Percentiles rank a stretch among this genome's conserved stretches.
Evolutionary conservation across 2,329 filamentous ascomycete species (phyloP).

Genomic region (Epichloe sp.): DNA sequence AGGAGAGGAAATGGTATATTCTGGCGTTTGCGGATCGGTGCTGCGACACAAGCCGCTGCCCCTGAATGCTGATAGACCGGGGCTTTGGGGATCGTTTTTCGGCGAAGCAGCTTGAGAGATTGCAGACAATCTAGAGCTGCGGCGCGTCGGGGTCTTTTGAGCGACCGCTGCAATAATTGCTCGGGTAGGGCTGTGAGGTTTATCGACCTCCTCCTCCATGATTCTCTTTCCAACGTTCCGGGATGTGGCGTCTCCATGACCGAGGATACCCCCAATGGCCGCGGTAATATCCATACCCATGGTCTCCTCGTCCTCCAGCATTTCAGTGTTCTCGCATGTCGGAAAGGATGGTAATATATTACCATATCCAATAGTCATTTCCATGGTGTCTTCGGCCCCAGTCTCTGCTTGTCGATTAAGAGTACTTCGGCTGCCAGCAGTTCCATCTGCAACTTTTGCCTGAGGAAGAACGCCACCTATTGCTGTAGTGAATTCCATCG

Average conservation of each 20-base stretch:
- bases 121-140: conserved; percentile 6
- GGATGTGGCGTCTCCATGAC: conserved; percentile 16
- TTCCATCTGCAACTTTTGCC: conserved; percentile 14
- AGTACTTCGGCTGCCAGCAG: conserved; percentile 9
- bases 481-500: conserved; percentile 64
- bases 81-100: conserved; percentile 31
- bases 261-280: conserved; percentile 49
- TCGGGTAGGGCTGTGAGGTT: conserved; percentile 31
- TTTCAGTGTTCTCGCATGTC: conserved; percentile 19
- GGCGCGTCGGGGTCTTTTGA: conserved; percentile 10
- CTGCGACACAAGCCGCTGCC: conserved; percentile 37
- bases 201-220: conserved; percentile 45
- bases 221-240: conserved; percentile 35
- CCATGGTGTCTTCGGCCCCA: conserved; percentile 22
- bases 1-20: conserved; percentile 6
- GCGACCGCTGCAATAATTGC: conserved; percentile 17
- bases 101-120: conserved; percentile 19
- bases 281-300: conserved; percentile 57
- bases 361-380: conserved; percentile 48
- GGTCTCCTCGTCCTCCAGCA: conserved; percentile 22
- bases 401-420: conserved; percentile 19
- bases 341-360: conserved; percentile 30
- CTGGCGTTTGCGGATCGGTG: conserved; percentile 20
- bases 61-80: conserved; percentile 39
- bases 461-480: conserved; percentile 40